Evolutionary conservation across 495 filamentous ascomycete genomes (phyloP).

Genomic region (Aspergillus avenaceus): DNA sequence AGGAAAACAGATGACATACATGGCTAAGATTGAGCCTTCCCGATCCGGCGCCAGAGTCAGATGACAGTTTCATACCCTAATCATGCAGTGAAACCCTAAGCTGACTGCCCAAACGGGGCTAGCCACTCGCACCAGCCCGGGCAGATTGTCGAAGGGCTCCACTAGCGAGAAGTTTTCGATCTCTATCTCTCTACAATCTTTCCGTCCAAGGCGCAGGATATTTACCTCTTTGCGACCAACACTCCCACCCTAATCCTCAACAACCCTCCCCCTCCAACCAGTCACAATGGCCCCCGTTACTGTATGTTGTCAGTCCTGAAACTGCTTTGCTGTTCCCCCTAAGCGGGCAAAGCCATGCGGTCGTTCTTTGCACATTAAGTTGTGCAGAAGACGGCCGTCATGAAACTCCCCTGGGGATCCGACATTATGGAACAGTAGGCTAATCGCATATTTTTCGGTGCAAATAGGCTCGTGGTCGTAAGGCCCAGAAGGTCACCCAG

Average conservation of each 20-base stretch:
- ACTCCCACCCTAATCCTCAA: conserved; percentile 17
- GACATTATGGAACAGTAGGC: conserved; percentile 86
- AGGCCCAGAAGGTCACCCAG: conserved; percentile 65
- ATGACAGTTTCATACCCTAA: conserved; percentile 5
- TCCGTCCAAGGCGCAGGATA: conserved; percentile 52
- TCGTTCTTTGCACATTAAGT: conserved; percentile 5
- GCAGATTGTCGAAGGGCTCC: conserved; percentile 21
- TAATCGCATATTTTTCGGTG: conserved; percentile 47
- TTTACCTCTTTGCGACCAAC: conserved; percentile 55
- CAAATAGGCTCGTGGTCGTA: conserved; percentile 52
- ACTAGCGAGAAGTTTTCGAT: conserved; percentile 20
- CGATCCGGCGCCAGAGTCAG: no score
- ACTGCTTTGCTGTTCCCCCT: conserved; percentile 84
- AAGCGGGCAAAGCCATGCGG: conserved; percentile 5
- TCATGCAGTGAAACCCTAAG: conserved; percentile 22
- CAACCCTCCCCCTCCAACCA: conserved; percentile 21
- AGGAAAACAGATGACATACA: no score
- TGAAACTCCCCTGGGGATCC: conserved; percentile 18
- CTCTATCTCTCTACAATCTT: conserved; percentile 25
- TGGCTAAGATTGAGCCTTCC: no score
- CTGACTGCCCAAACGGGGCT: conserved; percentile 18
- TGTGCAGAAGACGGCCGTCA: not conserved
- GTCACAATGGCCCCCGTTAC: conserved; percentile 49
- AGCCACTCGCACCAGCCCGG: conserved; percentile 22
- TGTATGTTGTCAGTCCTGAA: conserved; percentile 68